phyloP scores from a whole-genome alignment of 1,284 basidiomycete genomes.

The Psilocybe mexicana region DNA sequence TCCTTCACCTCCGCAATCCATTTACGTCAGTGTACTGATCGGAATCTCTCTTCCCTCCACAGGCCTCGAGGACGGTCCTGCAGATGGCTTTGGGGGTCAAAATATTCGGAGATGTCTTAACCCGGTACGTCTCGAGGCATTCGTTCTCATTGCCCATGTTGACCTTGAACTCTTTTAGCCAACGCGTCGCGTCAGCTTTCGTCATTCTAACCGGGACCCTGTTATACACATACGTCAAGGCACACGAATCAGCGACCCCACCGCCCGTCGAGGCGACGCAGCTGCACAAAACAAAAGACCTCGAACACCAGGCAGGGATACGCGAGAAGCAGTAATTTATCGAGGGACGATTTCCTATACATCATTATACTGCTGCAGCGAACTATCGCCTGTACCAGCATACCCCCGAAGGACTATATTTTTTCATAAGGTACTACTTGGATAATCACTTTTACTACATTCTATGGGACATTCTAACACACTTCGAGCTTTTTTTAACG shows the following conservation, averaged over 20 bases:
- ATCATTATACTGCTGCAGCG: too few species aligned
- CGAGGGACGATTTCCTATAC: too few species aligned
- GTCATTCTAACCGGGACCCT: conserved; percentile 50
- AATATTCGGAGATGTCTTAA: conserved; percentile 53
- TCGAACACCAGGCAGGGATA: neutral
- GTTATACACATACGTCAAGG: conserved; percentile 23
- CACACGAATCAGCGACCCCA: neutral
- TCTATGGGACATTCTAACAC: too few species aligned
- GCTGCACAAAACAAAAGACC: neutral
- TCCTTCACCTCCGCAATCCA: neutral
- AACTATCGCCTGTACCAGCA: too few species aligned
- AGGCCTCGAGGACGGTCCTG: conserved; percentile 59
- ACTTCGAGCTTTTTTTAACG: too few species aligned
- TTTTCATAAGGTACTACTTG: too few species aligned
- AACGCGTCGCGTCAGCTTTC: conserved; percentile 48
- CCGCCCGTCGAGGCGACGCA: neutral
- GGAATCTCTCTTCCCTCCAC: neutral
- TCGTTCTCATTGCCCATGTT: neutral
- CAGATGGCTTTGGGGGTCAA: conserved; percentile 58
- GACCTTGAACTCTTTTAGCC: conserved; percentile 27
- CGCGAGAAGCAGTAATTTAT: neutral
- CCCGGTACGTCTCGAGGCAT: conserved; percentile 36
- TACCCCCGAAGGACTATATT: too few species aligned
- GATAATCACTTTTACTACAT: too few species aligned
- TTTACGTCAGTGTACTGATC: neutral